Evolutionary conservation across 2,329 filamentous ascomycete species (phyloP).

Genomic region (Fonsecaea erecta): DNA sequence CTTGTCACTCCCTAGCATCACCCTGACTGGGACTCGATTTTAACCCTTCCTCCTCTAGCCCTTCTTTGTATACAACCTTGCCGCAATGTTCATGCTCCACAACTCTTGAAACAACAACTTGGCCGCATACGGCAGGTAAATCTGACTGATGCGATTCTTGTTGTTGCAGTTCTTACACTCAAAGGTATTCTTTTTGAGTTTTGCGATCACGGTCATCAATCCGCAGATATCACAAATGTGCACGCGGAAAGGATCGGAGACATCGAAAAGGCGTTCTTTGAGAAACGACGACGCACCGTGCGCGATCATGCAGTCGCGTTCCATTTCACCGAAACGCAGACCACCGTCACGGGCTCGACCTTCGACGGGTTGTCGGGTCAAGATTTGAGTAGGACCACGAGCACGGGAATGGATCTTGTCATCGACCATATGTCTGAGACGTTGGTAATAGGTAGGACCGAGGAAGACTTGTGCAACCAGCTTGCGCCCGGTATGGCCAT

Average conservation of each 20-base stretch:
- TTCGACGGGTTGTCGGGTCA: slow-evolving; percentile 96
- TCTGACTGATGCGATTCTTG: slow-evolving; percentile 97
- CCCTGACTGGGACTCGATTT: not conserved
- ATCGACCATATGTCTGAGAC: slow-evolving; percentile 98
- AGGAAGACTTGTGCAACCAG: slow-evolving; percentile 94
- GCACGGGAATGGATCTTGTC: slow-evolving; percentile 99
- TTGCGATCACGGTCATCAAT: slow-evolving; percentile 97
- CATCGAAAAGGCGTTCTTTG: slow-evolving; percentile 96
- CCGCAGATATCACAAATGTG: slow-evolving; percentile 99
- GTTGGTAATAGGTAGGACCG: slow-evolving; percentile 97
- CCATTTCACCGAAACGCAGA: slow-evolving; percentile 99
- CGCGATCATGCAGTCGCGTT: slow-evolving; percentile 99
- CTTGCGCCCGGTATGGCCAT: slow-evolving; percentile 95
- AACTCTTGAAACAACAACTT: slow-evolving; percentile 99
- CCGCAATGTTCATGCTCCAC: slow-evolving; percentile 96
- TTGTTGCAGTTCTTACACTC: slow-evolving; percentile 98
- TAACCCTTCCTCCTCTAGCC: not conserved
- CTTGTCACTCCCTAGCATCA: not conserved
- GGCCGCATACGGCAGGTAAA: slow-evolving; percentile 96
- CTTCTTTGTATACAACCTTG: slow-evolving; percentile 88
- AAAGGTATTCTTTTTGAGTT: slow-evolving; percentile 92
- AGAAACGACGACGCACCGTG: slow-evolving; percentile 96
- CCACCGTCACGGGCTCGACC: slow-evolving; percentile 97
- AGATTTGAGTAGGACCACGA: slow-evolving; percentile 92
- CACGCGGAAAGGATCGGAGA: slow-evolving; percentile 96